These are phyloP conservation scores for Neopestalotiopsis sp. DNA, from an alignment of 2,329 filamentous ascomycete species.

Conservation along the genomic window DNA sequence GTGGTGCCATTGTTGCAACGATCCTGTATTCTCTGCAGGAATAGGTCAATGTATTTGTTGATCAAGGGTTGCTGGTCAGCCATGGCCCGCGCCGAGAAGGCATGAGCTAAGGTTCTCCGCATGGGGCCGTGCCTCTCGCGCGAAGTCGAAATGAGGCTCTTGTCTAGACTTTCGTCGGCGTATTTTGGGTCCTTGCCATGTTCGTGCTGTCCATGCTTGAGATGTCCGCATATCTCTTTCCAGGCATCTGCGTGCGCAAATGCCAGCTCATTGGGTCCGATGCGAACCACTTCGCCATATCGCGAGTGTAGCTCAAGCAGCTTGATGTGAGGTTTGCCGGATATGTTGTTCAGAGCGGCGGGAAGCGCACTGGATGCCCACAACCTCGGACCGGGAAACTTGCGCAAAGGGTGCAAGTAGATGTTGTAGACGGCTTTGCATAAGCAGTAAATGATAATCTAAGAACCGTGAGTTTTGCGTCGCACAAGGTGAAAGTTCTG, in stretches of 20 bases:
- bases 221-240: constrained; percentile 19
- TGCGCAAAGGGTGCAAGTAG: constrained; percentile 18
- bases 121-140: constrained; percentile 33
- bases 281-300: constrained; percentile 21
- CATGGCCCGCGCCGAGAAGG: constrained; percentile 39
- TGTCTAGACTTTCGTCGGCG: not conserved
- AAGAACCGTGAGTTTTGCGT: too few relatives aligned
- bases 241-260: constrained; percentile 13
- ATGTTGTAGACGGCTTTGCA: constrained; percentile 17
- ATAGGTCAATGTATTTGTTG: constrained; percentile 34
- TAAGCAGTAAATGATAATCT: not conserved
- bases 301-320: constrained; percentile 13
- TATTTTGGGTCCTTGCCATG: constrained; percentile 9
- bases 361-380: constrained; percentile 7
- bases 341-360: not conserved
- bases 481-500: too few relatives aligned
- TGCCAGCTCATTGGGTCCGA: constrained; percentile 19
- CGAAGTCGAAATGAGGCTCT: constrained; percentile 19
- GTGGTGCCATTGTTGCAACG: constrained; percentile 21
- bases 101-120: constrained; percentile 35
- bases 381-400: constrained; percentile 20
- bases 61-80: constrained; percentile 41
- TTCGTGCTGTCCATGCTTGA: constrained; percentile 8
- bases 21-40: constrained; percentile 30
- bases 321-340: not conserved